These are phyloP conservation scores for Saccharomyces pastorianus DNA, from an alignment of 1,139 yeast species.

Conservation along the genomic window DNA sequence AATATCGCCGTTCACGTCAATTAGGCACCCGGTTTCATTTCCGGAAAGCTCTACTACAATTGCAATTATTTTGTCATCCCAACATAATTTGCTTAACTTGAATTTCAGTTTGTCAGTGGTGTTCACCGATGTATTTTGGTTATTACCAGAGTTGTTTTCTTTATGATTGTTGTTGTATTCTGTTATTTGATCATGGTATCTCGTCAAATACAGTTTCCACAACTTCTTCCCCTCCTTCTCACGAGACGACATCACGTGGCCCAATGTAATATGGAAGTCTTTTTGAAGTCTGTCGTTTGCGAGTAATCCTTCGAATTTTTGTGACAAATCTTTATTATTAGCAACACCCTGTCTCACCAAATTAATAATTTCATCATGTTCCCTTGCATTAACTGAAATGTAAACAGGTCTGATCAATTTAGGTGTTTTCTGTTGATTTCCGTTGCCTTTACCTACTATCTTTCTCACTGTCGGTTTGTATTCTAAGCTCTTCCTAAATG, in stretches of 20 bases:
- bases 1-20: too few species aligned
- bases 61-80: conserved; percentile 50
- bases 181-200: conserved; percentile 10
- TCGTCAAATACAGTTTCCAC: conserved; percentile 29
- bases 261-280: conserved; percentile 71
- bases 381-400: conserved; percentile 33
- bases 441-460: conserved; percentile 22
- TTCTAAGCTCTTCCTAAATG: conserved; percentile 43
- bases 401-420: conserved; percentile 33
- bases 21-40: conserved; percentile 16
- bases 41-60: conserved; percentile 40
- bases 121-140: too few species aligned
- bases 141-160: too few species aligned
- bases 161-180: background rate
- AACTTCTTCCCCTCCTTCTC: conserved; percentile 18
- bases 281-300: conserved; percentile 39
- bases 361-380: conserved; percentile 11
- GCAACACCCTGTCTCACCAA: background rate
- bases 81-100: conserved; percentile 39
- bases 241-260: conserved; percentile 38
- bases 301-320: too few species aligned
- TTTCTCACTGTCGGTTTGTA: conserved; percentile 49
- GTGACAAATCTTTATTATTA: too few species aligned
- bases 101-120: conserved; percentile 34
- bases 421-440: conserved; percentile 13